Conservation (phyloP, 148 eudicot species). For the Chenopodium quinoa region DNA sequence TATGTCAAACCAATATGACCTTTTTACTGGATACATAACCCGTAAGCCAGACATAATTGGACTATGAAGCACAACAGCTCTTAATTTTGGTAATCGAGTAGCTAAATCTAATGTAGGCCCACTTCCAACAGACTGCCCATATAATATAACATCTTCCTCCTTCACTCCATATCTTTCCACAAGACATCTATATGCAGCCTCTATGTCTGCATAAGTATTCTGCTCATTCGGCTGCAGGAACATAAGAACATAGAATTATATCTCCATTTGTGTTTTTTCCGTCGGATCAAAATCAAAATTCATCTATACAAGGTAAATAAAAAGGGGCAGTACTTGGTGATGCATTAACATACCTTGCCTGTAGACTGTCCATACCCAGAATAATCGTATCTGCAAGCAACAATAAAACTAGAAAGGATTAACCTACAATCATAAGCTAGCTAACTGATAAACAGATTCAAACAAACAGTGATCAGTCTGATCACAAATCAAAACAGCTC, state of each 20-base stretch:
- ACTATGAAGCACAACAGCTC: slow-evolving; percentile 92
- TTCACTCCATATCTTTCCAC: slow-evolving; percentile 72
- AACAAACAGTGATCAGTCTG: neutral
- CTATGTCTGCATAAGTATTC: slow-evolving; percentile 91
- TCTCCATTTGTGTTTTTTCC: neutral
- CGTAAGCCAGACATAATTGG: slow-evolving; percentile 89
- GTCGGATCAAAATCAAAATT: neutral
- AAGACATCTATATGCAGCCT: slow-evolving; percentile 88
- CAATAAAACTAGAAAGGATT: neutral
- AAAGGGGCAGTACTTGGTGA: slow-evolving; percentile 3
- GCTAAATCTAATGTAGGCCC: slow-evolving; percentile 93
- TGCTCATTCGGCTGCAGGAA: slow-evolving; percentile 78
- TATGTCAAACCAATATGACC: slow-evolving; percentile 91
- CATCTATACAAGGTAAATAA: neutral
- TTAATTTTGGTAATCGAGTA: slow-evolving; percentile 62
- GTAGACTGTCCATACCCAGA: slow-evolving; percentile 92
- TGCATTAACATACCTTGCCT: slow-evolving; percentile 59
- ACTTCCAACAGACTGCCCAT: slow-evolving; percentile 96
- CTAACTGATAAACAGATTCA: neutral
- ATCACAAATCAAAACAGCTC: neutral
- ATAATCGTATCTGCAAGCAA: slow-evolving; percentile 77
- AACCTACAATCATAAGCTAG: neutral
- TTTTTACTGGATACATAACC: slow-evolving; percentile 92
- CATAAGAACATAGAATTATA: neutral
- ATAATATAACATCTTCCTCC: slow-evolving; percentile 85